These are phyloP conservation scores for Stropharia rugosoannulata DNA, from an alignment of 768 basidiomycete species.

Conservation along the genomic window DNA sequence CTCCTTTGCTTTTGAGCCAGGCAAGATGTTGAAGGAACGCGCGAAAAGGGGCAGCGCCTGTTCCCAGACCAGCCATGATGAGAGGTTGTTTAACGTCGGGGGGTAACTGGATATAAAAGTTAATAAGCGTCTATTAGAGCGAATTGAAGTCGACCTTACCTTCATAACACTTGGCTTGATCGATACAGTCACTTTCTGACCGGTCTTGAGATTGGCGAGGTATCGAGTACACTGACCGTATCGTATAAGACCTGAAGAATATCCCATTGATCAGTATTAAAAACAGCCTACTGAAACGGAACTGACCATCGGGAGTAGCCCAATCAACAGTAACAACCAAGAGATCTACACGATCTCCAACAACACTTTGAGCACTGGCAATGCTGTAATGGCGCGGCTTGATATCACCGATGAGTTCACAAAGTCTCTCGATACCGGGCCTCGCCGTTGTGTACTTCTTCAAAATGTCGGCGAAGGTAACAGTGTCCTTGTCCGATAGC, in stretches of 20 bases:
- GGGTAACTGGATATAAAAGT: slow-evolving; percentile 59
- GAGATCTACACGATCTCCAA: slow-evolving; percentile 92
- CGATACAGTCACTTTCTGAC: slow-evolving; percentile 94
- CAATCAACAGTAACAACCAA: slow-evolving; percentile 97
- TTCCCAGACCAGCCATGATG: slow-evolving; percentile 98
- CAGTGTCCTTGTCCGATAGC: slow-evolving; percentile 90
- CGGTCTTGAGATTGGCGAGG: slow-evolving; percentile 77
- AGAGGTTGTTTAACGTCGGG: slow-evolving; percentile 83
- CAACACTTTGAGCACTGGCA: slow-evolving; percentile 92
- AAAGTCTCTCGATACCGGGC: slow-evolving; percentile 81
- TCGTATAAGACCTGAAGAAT: slow-evolving; percentile 57
- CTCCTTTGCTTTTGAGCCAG: slow-evolving; percentile 70
- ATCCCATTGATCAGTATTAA: slow-evolving; percentile 2
- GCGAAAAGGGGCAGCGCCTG: slow-evolving; percentile 98
- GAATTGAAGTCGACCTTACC: slow-evolving; percentile 35
- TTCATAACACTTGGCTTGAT: slow-evolving; percentile 99
- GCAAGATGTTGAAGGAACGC: slow-evolving; percentile 98
- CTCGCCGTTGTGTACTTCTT: slow-evolving; percentile 73
- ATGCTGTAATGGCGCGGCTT: slow-evolving; percentile 99
- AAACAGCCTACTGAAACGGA: not conserved
- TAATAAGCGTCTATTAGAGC: not conserved
- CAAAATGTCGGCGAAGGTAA: slow-evolving; percentile 89
- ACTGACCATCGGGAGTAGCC: slow-evolving; percentile 78
- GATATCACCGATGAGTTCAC: slow-evolving; percentile 90
- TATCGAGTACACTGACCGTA: slow-evolving; percentile 98